These are phyloP conservation scores for Colletotrichum nymphaeae DNA, from an alignment of 2,329 filamentous ascomycete species.

Conservation along the genomic window DNA sequence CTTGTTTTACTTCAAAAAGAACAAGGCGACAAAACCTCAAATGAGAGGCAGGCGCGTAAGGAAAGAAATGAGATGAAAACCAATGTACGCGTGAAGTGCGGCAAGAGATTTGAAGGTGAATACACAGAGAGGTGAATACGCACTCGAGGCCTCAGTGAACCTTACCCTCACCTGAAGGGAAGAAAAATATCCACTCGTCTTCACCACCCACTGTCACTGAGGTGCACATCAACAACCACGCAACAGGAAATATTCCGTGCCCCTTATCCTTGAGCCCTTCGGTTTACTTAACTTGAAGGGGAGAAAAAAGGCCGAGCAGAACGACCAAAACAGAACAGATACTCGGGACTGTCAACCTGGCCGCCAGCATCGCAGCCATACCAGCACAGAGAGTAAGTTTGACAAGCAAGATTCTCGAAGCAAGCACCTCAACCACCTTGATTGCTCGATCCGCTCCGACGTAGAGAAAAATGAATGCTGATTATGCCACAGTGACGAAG, in stretches of 20 bases:
- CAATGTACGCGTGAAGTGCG: not conserved
- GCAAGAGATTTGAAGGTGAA: not conserved
- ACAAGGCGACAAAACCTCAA: not conserved
- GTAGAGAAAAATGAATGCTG: not conserved
- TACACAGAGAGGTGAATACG: not conserved
- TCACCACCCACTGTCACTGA: not conserved
- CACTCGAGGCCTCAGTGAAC: not conserved
- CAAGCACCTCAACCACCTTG: not conserved
- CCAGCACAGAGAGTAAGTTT: not conserved
- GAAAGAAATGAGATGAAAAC: not conserved
- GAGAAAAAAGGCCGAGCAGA: not conserved
- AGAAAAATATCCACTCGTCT: not conserved
- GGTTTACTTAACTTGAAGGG: not conserved
- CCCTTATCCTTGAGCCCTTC: no score
- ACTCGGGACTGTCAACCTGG: not conserved
- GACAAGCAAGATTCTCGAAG: not conserved
- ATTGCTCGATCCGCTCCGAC: not conserved
- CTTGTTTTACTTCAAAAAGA: not conserved
- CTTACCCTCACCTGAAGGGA: not conserved
- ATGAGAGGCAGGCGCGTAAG: not conserved
- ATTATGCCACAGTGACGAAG: slow-evolving; percentile 1
- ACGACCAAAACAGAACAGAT: not conserved
- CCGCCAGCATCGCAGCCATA: not conserved
- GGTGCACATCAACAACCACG: not conserved
- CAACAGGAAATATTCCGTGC: not conserved